A percentile compares a stretch with the other conserved stretches of the same genome.
These are phyloP conservation scores for Phoma herbarum DNA, from an alignment of 2,329 filamentous ascomycete genomes.

Conservation along the genomic window DNA sequence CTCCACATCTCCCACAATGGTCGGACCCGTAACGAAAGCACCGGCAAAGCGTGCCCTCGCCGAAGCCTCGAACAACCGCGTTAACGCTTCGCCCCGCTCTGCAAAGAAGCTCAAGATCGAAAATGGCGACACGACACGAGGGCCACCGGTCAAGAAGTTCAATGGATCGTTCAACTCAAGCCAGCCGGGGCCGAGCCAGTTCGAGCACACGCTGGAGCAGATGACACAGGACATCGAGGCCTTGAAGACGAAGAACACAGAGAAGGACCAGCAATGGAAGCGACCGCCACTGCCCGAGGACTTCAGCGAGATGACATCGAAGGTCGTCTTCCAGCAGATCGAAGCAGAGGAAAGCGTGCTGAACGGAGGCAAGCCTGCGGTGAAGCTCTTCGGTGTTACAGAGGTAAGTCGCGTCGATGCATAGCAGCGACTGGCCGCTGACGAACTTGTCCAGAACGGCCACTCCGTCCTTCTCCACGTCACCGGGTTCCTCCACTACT, in stretches of 20 bases:
- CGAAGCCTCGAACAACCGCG: constrained; percentile 56
- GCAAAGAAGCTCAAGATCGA: constrained; percentile 89
- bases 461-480: constrained; percentile 96
- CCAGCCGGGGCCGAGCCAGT: constrained; percentile 88
- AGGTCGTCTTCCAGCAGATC: constrained; percentile 92
- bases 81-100: constrained; percentile 58
- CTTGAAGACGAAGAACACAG: constrained; percentile 84
- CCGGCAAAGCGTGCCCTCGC: constrained; percentile 58
- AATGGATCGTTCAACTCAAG: constrained; percentile 67
- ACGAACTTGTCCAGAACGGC: constrained; percentile 61
- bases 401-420: constrained; percentile 59
- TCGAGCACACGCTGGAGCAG: constrained; percentile 96
- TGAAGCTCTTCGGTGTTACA: constrained; percentile 95
- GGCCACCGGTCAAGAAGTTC: constrained; percentile 70
- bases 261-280: constrained; percentile 94
- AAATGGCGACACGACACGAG: constrained; percentile 62
- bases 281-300: constrained; percentile 65
- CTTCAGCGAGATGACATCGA: constrained; percentile 71
- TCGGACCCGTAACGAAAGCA: constrained; percentile 44
- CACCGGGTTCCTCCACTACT: constrained; percentile 93
- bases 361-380: constrained; percentile 75
- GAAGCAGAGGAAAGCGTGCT: constrained; percentile 91
- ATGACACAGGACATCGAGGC: constrained; percentile 91
- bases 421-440: constrained; percentile 10
- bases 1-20: constrained; percentile 34